Evolutionary conservation across 352 stramenopile species (phyloP).

Genomic region (Phytopythium cucurbitacearum): DNA sequence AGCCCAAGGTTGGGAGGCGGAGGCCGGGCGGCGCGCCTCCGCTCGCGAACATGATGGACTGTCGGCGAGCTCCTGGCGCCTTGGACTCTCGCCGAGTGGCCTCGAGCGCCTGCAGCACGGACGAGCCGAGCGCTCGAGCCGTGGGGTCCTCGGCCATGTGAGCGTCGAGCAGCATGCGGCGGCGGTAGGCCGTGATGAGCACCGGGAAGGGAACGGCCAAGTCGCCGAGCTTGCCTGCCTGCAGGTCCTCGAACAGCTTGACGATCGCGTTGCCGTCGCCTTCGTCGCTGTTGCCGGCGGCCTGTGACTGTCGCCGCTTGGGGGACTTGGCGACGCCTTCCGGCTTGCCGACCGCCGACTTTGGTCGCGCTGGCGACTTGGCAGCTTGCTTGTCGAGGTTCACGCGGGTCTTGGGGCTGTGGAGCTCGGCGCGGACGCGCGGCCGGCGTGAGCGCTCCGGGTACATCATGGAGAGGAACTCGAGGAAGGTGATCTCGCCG

Average conservation of each 20-base stretch:
- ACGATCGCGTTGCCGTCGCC: slow-evolving; percentile 49
- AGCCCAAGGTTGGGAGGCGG: neutral
- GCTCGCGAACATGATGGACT: neutral
- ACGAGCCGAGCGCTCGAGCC: slow-evolving; percentile 29
- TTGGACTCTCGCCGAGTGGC: slow-evolving; percentile 28
- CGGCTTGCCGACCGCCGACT: slow-evolving; percentile 4
- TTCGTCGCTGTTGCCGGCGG: slow-evolving; percentile 1
- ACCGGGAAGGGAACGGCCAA: slow-evolving; percentile 68
- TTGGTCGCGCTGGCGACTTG: neutral
- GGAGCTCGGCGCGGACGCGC: slow-evolving; percentile 26
- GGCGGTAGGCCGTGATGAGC: slow-evolving; percentile 73
- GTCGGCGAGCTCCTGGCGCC: neutral
- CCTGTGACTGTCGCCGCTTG: slow-evolving; percentile 4
- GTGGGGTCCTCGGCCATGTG: slow-evolving; percentile 73
- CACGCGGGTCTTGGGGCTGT: slow-evolving; percentile 34
- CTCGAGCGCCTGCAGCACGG: slow-evolving; percentile 68
- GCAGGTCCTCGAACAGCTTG: slow-evolving; percentile 75
- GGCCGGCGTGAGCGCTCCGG: slow-evolving; percentile 30
- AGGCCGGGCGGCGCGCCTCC: neutral
- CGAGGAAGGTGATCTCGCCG: slow-evolving; percentile 66
- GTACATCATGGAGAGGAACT: slow-evolving; percentile 72
- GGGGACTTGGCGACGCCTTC: slow-evolving; percentile 2
- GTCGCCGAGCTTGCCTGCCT: slow-evolving; percentile 74
- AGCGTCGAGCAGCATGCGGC: slow-evolving; percentile 77
- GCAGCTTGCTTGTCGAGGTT: neutral